Evolutionary conservation across 176 grass and related monocot genomes (phyloP), one percentile per base, ranked within the genome.

Genomic region (Musa troglodytarum): DNA sequence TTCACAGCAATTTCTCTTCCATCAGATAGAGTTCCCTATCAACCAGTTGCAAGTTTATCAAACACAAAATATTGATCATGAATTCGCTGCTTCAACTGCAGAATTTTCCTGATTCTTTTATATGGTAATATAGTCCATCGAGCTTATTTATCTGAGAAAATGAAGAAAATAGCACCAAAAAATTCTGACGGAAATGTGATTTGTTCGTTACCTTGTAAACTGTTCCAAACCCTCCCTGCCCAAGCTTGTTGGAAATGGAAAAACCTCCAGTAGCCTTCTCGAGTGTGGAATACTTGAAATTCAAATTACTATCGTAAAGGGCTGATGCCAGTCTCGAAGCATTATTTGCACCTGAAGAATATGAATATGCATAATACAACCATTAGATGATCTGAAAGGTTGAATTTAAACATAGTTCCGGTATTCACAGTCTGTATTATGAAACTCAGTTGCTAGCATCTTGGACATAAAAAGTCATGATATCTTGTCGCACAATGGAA

Each of bases 1-100:
- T 74, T 74, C 72, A 74, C 72, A 74, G 72, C 72, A 55, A 74
- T 74, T 74, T 74, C 72, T 16, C 72, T 54, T 74, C 72, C 72
- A 56, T 74, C 72, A 34, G 53, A 24, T 53, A 74, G 34, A 57
- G 24, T 55, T 74, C 72, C 72, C 72, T 74, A 74, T 72, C n/a
- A n/a, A 29, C 50, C 17, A 53, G 20, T 20, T 53, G 19, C 69
- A n/a, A 72, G 49, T 14, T 52, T 50, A 52, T 72, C 49, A 53
- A 50, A 53, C 21, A 53, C 7, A 19, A 53, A 0, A 13, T 23
- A 34, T 13, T 49, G 25, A 26, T 34, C 26, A 16, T 62, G 20
- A 21, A 8, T 62, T 17, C 57, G 20, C 66, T 17, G 16, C 6
- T 62, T 49, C 17, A 15, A 8, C 26, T 17, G 49, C 3, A 49